These are phyloP conservation scores for Casuarina equisetifolia DNA, from an alignment of 306 rosid species.

Conservation along the genomic window DNA sequence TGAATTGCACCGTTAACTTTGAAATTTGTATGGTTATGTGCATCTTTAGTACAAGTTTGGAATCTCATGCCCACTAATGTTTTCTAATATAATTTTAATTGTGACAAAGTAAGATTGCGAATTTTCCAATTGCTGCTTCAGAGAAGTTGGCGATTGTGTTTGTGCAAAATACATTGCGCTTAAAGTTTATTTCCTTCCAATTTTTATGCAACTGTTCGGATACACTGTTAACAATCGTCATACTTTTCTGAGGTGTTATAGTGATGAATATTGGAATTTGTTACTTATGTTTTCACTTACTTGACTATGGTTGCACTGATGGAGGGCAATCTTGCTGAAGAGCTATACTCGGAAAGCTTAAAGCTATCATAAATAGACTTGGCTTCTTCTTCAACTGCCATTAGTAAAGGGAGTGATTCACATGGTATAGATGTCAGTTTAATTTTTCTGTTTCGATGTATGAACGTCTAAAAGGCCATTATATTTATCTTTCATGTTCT, in stretches of 20 bases:
- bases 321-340: conserved; percentile 67
- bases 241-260: neutral
- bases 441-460: conserved; percentile 3
- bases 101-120: neutral
- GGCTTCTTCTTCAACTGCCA: conserved; percentile 15
- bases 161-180: neutral
- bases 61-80: neutral
- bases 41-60: neutral
- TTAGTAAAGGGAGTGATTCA: neutral
- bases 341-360: conserved; percentile 68
- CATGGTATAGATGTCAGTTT: conserved; percentile 36
- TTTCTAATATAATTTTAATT: neutral
- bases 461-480: neutral
- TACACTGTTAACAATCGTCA: neutral
- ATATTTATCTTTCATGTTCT: conserved; percentile 5
- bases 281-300: neutral
- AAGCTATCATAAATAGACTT: conserved; percentile 45
- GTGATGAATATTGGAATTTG: neutral
- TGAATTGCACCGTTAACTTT: neutral
- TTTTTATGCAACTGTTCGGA: neutral
- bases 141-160: neutral
- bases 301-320: conserved; percentile 41
- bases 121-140: neutral
- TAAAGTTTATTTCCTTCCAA: neutral
- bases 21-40: neutral